A percentile compares a stretch with the other conserved stretches of the same genome.
phyloP scores from a whole-genome alignment of 352 stramenopile species.

The Pythium vanterpoolii region DNA sequence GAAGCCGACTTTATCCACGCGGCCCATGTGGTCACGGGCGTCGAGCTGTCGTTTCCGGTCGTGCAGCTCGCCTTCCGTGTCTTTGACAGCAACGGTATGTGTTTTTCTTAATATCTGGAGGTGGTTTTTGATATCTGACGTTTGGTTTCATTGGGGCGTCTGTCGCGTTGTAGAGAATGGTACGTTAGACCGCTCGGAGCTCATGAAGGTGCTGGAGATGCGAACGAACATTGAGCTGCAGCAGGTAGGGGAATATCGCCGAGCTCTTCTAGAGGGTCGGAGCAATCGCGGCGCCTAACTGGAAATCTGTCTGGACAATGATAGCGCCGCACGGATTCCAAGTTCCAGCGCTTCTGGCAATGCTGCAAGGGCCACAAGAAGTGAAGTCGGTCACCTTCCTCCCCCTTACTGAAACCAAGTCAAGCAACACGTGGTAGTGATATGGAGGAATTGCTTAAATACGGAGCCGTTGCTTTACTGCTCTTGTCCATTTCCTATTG shows the following conservation, averaged over 20 bases:
- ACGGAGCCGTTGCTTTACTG: background rate
- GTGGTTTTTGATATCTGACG: background rate
- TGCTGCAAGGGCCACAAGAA: slow-evolving; percentile 14
- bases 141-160: background rate
- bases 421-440: too few relatives aligned
- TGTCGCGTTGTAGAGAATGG: slow-evolving; percentile 38
- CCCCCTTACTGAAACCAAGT: background rate
- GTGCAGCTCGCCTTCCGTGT: slow-evolving; percentile 73
- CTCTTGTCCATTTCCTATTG: background rate
- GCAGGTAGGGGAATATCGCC: slow-evolving; percentile 26
- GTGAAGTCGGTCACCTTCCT: background rate
- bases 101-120: background rate
- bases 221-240: slow-evolving; percentile 51
- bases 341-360: slow-evolving; percentile 18
- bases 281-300: background rate
- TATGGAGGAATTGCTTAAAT: background rate
- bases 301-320: background rate
- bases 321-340: slow-evolving; percentile 11
- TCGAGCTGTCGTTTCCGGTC: slow-evolving; percentile 63
- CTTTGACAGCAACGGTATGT: slow-evolving; percentile 63
- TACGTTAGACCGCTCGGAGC: slow-evolving; percentile 59
- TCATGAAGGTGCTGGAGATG: slow-evolving; percentile 69
- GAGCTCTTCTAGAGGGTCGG: background rate
- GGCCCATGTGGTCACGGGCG: slow-evolving; percentile 53
- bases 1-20: slow-evolving; percentile 76